Percentiles rank a stretch among this genome's conserved stretches.
Evolutionary conservation across 306 rosid genomes (phyloP).

Genomic region (Ormosia semicastrata): DNA sequence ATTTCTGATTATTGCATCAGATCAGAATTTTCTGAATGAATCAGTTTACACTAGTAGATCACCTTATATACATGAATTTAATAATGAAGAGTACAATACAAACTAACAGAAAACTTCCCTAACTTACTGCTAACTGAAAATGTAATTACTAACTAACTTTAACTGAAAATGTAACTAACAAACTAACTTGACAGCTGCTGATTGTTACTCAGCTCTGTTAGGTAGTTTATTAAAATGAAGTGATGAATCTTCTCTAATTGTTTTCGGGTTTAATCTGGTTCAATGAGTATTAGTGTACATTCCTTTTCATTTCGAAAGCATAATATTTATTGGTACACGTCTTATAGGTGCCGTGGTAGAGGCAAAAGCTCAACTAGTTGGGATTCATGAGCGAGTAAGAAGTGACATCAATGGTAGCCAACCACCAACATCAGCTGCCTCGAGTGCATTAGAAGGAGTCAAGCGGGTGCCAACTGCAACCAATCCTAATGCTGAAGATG

Average conservation of each 20-base stretch:
- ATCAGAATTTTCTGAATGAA: too few species aligned
- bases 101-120: too few species aligned
- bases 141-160: too few species aligned
- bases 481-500: slow-evolving; percentile 94
- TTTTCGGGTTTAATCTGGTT: not conserved
- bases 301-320: not conserved
- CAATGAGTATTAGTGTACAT: not conserved
- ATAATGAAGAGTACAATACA: too few species aligned
- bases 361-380: slow-evolving; percentile 84
- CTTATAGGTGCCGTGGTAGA: slow-evolving; percentile 72
- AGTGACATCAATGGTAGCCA: slow-evolving; percentile 71
- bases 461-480: slow-evolving; percentile 69
- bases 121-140: too few species aligned
- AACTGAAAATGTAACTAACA: too few species aligned
- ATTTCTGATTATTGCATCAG: too few species aligned
- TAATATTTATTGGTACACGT: not conserved
- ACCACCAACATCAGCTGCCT: slow-evolving; percentile 50
- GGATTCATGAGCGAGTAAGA: slow-evolving; percentile 97
- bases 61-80: too few species aligned
- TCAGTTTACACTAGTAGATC: too few species aligned
- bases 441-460: slow-evolving; percentile 47
- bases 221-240: not conserved
- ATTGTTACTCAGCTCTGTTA: too few species aligned
- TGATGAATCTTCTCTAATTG: not conserved
- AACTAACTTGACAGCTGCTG: too few species aligned